Conservation (phyloP, 1,139 yeast species). For the Candida glucosophila region DNA sequence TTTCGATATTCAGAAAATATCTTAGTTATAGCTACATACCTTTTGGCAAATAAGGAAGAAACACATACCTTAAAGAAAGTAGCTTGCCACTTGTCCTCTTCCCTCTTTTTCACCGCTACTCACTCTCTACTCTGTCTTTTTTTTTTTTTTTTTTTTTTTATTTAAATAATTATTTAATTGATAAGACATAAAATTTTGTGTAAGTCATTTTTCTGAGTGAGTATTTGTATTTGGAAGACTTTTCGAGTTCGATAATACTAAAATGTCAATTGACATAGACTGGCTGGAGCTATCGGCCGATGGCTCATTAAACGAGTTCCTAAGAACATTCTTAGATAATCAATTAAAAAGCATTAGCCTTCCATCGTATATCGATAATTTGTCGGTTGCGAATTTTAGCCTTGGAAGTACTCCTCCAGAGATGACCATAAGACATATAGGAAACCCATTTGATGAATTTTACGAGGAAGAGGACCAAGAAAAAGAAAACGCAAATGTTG, state of each 20-base stretch:
- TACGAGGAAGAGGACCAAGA: constrained; percentile 40
- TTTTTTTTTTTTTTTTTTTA: too few species aligned
- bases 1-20: too few species aligned
- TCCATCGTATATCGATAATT: constrained; percentile 69
- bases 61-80: too few species aligned
- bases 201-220: too few species aligned
- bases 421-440: constrained; percentile 68
- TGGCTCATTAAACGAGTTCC: constrained; percentile 39
- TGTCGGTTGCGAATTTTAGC: constrained; percentile 62
- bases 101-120: too few species aligned
- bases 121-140: too few species aligned
- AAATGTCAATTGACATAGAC: constrained; percentile 84
- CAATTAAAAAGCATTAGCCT: constrained; percentile 56
- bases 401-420: constrained; percentile 76
- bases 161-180: too few species aligned
- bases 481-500: constrained; percentile 8
- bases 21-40: too few species aligned
- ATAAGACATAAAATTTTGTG: too few species aligned
- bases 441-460: constrained; percentile 84
- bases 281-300: constrained; percentile 68
- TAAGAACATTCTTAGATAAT: constrained; percentile 57
- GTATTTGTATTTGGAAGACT: not conserved
- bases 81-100: too few species aligned
- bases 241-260: constrained; percentile 1
- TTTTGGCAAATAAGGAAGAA: too few species aligned